These are phyloP conservation scores for Penicillium sumatraense DNA, from an alignment of 2,329 filamentous ascomycete species.

Conservation along the genomic window DNA sequence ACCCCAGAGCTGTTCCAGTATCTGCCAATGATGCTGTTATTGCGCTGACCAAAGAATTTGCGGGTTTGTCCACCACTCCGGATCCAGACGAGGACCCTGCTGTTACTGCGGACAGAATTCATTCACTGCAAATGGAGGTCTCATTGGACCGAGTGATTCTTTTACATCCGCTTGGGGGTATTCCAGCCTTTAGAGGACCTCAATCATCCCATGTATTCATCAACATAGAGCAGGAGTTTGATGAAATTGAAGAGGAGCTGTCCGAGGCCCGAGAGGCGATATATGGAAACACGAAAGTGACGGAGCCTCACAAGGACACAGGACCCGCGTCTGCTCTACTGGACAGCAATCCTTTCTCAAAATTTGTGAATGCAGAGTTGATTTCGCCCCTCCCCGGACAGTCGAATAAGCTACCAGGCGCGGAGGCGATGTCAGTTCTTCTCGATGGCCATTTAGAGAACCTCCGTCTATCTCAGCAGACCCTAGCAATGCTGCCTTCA, in stretches of 20 bases:
- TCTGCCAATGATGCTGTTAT: constrained; percentile 70
- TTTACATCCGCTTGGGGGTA: constrained; percentile 83
- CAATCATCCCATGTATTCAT: constrained; percentile 79
- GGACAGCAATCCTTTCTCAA: constrained; percentile 51
- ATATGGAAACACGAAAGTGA: constrained; percentile 8
- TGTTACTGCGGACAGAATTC: constrained; percentile 44
- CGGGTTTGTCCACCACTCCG: constrained; percentile 62
- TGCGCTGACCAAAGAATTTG: constrained; percentile 76
- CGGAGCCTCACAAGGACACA: constrained; percentile 21
- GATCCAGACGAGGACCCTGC: constrained; percentile 50
- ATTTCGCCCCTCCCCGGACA: constrained; percentile 27
- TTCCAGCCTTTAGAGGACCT: constrained; percentile 67
- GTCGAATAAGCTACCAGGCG: constrained; percentile 7
- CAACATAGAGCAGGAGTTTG: constrained; percentile 90
- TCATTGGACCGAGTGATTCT: constrained; percentile 85
- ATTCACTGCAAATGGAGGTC: constrained; percentile 56
- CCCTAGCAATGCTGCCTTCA: constrained; percentile 76
- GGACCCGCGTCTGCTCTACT: constrained; percentile 22
- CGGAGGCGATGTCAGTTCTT: constrained; percentile 20
- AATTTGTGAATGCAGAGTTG: constrained; percentile 41
- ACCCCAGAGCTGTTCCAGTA: constrained; percentile 54
- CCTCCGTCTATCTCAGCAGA: constrained; percentile 70
- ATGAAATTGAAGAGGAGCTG: constrained; percentile 68
- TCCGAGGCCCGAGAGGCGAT: constrained; percentile 31
- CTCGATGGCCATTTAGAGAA: constrained; percentile 67